phyloP scores from a whole-genome alignment of 345 rosid species.

The Eucalyptus regnans region DNA sequence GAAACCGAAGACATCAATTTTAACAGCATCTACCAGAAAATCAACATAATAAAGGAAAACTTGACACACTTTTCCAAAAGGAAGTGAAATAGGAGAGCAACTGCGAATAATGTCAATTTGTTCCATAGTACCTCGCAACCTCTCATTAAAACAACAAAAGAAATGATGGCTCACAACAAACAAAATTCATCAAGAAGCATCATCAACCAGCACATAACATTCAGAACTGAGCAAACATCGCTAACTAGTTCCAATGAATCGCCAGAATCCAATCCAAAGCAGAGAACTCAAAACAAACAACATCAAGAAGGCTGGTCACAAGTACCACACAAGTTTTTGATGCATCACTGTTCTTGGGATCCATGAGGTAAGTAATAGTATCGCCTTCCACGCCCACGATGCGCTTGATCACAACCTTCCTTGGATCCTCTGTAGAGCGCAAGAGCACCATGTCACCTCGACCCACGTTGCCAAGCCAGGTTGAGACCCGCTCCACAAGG shows the following conservation, averaged over 20 bases:
- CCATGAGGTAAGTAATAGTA: conserved; percentile 28
- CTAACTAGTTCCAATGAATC: neutral
- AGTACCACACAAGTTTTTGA: conserved; percentile 38
- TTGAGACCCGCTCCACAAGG: conserved; percentile 46
- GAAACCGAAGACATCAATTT: neutral
- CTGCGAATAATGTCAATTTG: neutral
- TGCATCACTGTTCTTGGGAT: conserved; percentile 23
- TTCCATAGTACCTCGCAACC: neutral
- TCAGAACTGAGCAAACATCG: neutral
- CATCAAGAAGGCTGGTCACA: neutral
- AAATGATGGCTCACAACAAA: neutral
- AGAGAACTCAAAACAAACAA: neutral
- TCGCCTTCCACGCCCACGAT: conserved; percentile 58
- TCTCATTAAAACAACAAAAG: neutral
- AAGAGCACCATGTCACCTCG: conserved; percentile 59
- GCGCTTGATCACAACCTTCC: conserved; percentile 35
- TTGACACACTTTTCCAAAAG: neutral
- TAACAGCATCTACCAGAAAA: neutral
- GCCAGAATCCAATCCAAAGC: neutral
- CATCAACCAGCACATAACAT: neutral
- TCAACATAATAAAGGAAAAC: neutral
- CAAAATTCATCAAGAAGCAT: neutral
- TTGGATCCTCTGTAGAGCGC: conserved; percentile 47
- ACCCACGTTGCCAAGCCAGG: conserved; percentile 21
- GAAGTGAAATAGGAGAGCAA: neutral